phyloP scores from a whole-genome alignment of 805 yeast genomes.

The Maudiozyma pseudohumilis region DNA sequence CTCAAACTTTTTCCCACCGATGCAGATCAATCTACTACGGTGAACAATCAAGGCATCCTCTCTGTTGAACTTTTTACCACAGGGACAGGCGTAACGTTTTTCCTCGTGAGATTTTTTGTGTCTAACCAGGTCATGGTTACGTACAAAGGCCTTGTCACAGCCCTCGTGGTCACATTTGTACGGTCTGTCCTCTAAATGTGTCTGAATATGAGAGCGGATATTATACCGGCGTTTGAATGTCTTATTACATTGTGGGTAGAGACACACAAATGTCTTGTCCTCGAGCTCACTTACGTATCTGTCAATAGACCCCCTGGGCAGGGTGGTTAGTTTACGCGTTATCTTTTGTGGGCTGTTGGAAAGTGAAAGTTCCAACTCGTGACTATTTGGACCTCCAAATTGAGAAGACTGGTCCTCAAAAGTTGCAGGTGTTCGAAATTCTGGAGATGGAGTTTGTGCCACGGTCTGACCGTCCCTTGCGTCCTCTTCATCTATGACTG shows the following conservation, averaged over 20 bases:
- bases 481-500: conserved; percentile 21
- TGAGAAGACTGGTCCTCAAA: conserved; percentile 16
- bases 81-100: conserved; percentile 63
- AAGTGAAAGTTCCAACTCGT: conserved; percentile 5
- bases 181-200: conserved; percentile 91
- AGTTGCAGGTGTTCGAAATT: conserved; percentile 29
- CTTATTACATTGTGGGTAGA: conserved; percentile 70
- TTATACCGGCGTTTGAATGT: conserved; percentile 81
- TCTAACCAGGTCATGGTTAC: conserved; percentile 89
- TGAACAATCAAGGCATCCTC: conserved; percentile 84
- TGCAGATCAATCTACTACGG: conserved; percentile 65
- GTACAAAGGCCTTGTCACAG: conserved; percentile 80
- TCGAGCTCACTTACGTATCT: conserved; percentile 75
- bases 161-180: conserved; percentile 54
- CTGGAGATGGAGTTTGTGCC: conserved; percentile 38
- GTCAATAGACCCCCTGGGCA: conserved; percentile 88
- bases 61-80: conserved; percentile 87
- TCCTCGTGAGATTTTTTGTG: conserved; percentile 82
- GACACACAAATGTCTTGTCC: conserved; percentile 63
- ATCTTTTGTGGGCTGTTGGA: conserved; percentile 13
- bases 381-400: conserved; percentile 4
- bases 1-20: conserved; percentile 45
- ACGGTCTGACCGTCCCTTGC: conserved; percentile 29
- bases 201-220: conserved; percentile 89
- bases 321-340: conserved; percentile 24